A percentile compares a stretch with the other conserved stretches of the same genome.
Evolutionary conservation across 225 moss, liverwort and hornwort genomes (phyloP).

Genomic region (Asterella californica): DNA sequence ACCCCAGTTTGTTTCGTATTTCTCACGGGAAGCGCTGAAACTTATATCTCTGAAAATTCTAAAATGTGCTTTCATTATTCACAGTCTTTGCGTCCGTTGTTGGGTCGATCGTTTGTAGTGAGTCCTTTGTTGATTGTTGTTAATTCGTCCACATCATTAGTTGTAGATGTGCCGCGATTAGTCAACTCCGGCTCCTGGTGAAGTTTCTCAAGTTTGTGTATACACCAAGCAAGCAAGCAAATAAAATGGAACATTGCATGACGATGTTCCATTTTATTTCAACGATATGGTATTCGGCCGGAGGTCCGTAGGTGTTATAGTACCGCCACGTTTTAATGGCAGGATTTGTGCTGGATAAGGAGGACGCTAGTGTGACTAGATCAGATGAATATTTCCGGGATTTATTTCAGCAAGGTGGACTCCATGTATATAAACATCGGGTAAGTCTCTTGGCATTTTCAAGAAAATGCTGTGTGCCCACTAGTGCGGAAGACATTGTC

Average conservation of each 20-base stretch:
- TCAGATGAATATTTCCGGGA: conserved; percentile 89
- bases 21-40: no score
- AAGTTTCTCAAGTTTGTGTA: not conserved
- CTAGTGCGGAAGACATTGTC: no score
- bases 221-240: not conserved
- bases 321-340: conserved; percentile 8
- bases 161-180: no score
- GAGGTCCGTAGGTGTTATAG: not conserved
- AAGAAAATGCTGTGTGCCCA: not conserved
- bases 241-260: not conserved
- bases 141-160: no score
- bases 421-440: conserved; percentile 63
- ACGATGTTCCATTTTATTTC: not conserved
- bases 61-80: no score
- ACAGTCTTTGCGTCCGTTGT: no score
- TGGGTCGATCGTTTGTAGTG: no score
- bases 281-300: not conserved
- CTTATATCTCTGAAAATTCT: no score
- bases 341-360: conserved; percentile 97
- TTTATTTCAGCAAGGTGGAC: conserved; percentile 69
- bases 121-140: no score
- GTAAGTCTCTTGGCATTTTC: conserved; percentile 13
- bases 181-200: no score
- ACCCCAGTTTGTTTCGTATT: no score
- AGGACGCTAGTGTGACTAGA: conserved; percentile 85